Conservation (phyloP, 2,329 filamentous ascomycete genomes). For the Didymellaceae sp. region DNA sequence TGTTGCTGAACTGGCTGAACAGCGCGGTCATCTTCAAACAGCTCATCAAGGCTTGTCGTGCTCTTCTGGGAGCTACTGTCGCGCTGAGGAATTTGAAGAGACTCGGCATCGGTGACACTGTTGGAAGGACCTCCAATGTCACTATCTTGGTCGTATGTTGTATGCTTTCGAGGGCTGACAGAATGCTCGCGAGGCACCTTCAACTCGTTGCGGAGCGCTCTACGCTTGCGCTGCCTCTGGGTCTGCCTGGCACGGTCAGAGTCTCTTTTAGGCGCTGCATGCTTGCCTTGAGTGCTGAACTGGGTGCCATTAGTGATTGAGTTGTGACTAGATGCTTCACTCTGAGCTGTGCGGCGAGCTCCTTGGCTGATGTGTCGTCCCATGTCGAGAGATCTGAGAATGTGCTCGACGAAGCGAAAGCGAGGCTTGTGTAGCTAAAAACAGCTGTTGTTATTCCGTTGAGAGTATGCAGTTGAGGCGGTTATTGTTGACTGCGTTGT, state of each 20-base stretch:
- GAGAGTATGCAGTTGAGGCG: not conserved
- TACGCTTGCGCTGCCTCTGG: slow-evolving; percentile 2
- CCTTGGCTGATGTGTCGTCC: not conserved
- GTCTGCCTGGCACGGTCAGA: slow-evolving; percentile 5
- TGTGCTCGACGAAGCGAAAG: not conserved
- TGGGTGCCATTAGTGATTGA: not conserved
- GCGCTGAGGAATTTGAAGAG: too few relatives aligned
- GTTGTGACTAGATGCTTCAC: not conserved
- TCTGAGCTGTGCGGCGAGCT: not conserved
- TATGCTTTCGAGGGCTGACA: not conserved
- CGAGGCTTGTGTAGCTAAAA: too few relatives aligned
- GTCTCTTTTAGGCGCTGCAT: not conserved
- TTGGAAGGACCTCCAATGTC: not conserved
- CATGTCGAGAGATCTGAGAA: not conserved
- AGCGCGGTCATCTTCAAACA: not conserved
- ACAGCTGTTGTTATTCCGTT: not conserved
- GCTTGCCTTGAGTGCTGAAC: not conserved
- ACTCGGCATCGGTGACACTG: too few relatives aligned
- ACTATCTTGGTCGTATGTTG: not conserved
- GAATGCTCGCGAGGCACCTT: not conserved
- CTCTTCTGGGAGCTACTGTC: too few relatives aligned
- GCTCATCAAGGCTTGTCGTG: too few relatives aligned
- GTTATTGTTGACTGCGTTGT: not conserved
- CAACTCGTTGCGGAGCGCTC: not conserved
- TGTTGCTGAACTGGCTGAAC: not conserved